A percentile compares a stretch with the other conserved stretches of the same genome.
Conservation (phyloP, 106 monocot genomes). For the Platanthera zijinensis region DNA sequence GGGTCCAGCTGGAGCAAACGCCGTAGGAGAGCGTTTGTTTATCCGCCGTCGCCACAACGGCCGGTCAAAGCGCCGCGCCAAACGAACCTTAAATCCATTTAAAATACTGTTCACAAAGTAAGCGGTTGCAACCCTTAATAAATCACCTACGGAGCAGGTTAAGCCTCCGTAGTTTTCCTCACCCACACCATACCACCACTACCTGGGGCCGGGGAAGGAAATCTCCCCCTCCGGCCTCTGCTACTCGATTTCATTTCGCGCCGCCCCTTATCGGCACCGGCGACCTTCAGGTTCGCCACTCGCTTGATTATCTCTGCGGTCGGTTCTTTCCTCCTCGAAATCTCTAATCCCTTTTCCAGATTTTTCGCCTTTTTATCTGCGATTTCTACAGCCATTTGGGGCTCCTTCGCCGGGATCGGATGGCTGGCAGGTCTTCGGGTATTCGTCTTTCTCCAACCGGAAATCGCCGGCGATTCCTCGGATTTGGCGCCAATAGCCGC, state of each 20-base stretch:
- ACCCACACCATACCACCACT: not conserved
- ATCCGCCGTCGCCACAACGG: too few species aligned
- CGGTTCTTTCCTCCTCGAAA: not conserved
- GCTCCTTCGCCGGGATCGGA: not conserved
- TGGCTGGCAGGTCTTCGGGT: not conserved
- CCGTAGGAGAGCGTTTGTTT: too few species aligned
- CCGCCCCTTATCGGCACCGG: not conserved
- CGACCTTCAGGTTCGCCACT: not conserved
- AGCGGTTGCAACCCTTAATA: not conserved
- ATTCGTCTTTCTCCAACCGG: not conserved
- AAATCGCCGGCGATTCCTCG: not conserved
- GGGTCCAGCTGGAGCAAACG: too few species aligned
- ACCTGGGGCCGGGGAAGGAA: not conserved
- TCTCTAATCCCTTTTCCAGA: not conserved
- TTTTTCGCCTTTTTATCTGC: too few species aligned
- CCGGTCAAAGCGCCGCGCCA: too few species aligned
- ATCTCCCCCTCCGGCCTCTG: not conserved
- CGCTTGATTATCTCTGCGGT: not conserved
- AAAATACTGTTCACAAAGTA: too few species aligned
- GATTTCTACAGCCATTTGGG: too few species aligned
- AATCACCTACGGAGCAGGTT: not conserved
- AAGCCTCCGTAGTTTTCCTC: not conserved
- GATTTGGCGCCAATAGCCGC: not conserved
- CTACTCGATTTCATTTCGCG: not conserved
- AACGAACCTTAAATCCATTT: too few species aligned